These are phyloP conservation scores for Phalaenopsis hybrid DNA, from an alignment of 116 monocot species.

Conservation along the genomic window DNA sequence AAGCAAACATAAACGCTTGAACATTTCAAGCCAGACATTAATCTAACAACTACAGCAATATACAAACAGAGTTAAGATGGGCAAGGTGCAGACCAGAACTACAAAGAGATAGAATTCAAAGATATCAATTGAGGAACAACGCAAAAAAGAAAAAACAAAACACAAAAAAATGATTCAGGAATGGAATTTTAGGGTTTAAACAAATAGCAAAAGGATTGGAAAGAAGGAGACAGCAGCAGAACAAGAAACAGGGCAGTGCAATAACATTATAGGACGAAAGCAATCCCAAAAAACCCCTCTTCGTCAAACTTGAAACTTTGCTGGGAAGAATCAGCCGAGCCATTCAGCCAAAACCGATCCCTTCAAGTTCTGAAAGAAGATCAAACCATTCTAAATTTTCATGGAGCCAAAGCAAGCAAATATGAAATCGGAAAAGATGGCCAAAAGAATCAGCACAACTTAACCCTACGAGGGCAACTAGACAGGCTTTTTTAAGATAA, in stretches of 20 bases:
- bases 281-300: conserved; percentile 40
- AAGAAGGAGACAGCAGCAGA: background rate
- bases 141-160: conserved; percentile 41
- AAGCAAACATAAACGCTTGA: background rate
- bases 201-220: background rate
- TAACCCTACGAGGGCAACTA: background rate
- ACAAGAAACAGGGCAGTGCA: conserved; percentile 10
- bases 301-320: conserved; percentile 47
- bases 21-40: background rate
- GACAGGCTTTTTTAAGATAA: conserved; percentile 6
- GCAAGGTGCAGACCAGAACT: background rate
- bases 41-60: background rate
- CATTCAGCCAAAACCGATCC: conserved; percentile 22
- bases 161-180: background rate
- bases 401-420: background rate
- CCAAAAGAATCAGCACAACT: background rate
- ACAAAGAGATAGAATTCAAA: background rate
- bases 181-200: background rate
- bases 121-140: background rate
- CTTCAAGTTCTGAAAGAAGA: conserved; percentile 16
- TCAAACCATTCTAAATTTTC: conserved; percentile 12
- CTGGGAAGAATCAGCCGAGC: conserved; percentile 54
- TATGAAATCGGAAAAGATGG: conserved; percentile 1
- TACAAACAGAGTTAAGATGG: background rate
- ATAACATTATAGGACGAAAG: conserved; percentile 65